Conservation (phyloP, 768 basidiomycete species). For the Russula sp. region DNA sequence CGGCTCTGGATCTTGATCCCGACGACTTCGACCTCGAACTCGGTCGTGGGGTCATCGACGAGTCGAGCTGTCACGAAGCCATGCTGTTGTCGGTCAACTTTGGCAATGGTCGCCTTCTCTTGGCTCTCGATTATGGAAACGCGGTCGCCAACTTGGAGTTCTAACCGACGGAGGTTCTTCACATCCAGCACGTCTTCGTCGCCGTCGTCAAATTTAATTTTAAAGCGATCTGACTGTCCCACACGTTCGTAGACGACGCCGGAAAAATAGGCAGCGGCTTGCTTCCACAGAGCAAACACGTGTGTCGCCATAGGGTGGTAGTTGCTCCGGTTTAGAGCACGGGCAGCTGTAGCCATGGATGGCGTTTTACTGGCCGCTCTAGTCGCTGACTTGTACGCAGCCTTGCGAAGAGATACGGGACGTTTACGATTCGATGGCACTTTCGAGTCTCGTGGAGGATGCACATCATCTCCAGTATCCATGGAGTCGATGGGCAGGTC, state of each 20-base stretch:
- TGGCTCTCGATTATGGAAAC: conserved; percentile 37
- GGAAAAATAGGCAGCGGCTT: conserved; percentile 53
- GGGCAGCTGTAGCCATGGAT: conserved; percentile 21
- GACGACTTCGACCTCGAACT: conserved; percentile 33
- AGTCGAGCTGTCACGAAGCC: conserved; percentile 22
- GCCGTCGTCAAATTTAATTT: conserved; percentile 63
- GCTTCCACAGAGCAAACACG: conserved; percentile 67
- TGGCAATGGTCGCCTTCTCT: conserved; percentile 30
- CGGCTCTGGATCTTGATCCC: conserved; percentile 48
- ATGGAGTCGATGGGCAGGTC: conserved; percentile 36
- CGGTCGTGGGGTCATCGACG: conserved; percentile 33
- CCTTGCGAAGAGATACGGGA: conserved; percentile 27
- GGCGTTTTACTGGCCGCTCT: conserved; percentile 26
- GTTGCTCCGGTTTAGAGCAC: conserved; percentile 25
- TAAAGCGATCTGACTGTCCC: conserved; percentile 34
- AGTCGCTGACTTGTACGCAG: conserved; percentile 25
- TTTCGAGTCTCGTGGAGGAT: conserved; percentile 15
- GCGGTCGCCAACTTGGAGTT: conserved; percentile 50
- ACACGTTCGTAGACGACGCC: conserved; percentile 44
- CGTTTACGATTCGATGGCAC: conserved; percentile 45
- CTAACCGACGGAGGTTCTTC: conserved; percentile 48
- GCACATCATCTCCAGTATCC: conserved; percentile 25
- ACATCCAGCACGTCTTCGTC: conserved; percentile 43
- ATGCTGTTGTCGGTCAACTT: conserved; percentile 30
- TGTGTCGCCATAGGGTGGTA: conserved; percentile 38